Evolutionary conservation across 106 monocot genomes (phyloP), one percentile per base, ranked within the genome.

Genomic region (Vanilla planifolia): DNA sequence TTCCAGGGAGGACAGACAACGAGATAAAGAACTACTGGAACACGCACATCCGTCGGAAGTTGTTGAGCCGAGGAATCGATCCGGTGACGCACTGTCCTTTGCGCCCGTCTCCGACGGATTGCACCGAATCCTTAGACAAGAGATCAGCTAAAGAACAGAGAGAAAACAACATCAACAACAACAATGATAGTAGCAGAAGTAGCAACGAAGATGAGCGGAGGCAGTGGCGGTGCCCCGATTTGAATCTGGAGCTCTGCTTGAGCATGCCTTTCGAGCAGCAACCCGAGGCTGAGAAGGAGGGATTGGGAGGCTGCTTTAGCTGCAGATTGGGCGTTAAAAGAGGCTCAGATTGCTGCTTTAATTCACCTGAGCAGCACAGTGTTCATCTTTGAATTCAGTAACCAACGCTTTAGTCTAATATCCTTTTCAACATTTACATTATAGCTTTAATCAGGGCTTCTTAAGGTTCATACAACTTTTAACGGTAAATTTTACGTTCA

Each of bases 11-110:
- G 24, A 89, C 89, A 0, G 89, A 89, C 57, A 89, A 89, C 43
- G 89, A 89, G 78, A 89, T 89, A 50, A 89, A 89, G 72, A 89
- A 89, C 63, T 81, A 89, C 71, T 89, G 89, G 89, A 84, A 89
- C 66, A 84, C 84, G 13, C 77, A 89, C 46, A 80, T 89, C 30
- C 80, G 84, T 65, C 80, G 78, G 68, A 89, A 81, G 68, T 80
- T 89, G 61, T 53, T 84, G 45, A 69, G 67, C 33, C 77, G 69
- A 43, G 89, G 89, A 6, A 72, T 89, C 9, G 84, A 89, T 55
- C 80, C 89, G 59, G 53, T 75, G 27, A 85, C 80, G 17, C 84
- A 85, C 74, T 26, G 50, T 13, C 50, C 50, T 0, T 26, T 50
- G 3, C 50, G 40, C 1, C 14, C 40, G 40, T 7, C 7, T 7